phyloP scores from a whole-genome alignment of 164 flowering plant genomes.

The Magnolia kwangsiensis region DNA sequence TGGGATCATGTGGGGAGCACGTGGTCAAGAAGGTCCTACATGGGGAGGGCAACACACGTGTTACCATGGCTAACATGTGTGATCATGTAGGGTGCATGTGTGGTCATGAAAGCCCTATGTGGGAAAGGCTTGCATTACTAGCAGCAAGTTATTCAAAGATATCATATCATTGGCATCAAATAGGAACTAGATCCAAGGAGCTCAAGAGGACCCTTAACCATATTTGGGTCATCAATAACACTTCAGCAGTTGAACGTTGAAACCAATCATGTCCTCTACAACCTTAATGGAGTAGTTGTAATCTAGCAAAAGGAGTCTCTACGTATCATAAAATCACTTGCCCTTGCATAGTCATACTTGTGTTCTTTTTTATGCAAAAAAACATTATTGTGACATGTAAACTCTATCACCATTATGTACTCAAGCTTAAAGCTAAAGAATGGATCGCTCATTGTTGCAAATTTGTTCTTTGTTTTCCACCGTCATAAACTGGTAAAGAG shows the following conservation, averaged over 20 bases:
- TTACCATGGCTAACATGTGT: no score
- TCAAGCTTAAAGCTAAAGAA: not conserved
- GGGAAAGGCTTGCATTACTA: no score
- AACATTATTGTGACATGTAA: no score
- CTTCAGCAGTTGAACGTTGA: not conserved
- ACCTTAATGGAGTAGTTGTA: not conserved
- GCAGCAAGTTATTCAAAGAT: not conserved
- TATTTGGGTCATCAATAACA: not conserved
- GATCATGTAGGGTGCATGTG: no score
- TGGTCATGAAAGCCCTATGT: no score
- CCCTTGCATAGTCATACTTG: not conserved
- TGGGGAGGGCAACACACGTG: no score
- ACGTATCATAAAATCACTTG: not conserved
- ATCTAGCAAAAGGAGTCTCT: not conserved
- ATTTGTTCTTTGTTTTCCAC: not conserved
- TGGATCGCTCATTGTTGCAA: no score
- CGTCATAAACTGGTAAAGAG: not conserved
- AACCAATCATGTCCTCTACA: not conserved
- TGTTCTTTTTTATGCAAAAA: not conserved
- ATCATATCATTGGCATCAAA: not conserved
- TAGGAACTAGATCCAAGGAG: not conserved
- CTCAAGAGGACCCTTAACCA: no score
- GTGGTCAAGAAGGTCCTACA: no score
- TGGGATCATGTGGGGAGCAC: no score
- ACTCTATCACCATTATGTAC: not conserved